A percentile compares a stretch with the other conserved stretches of the same genome.
phyloP scores from a whole-genome alignment of 2,329 filamentous ascomycete genomes.

The Cadophora sp. region DNA sequence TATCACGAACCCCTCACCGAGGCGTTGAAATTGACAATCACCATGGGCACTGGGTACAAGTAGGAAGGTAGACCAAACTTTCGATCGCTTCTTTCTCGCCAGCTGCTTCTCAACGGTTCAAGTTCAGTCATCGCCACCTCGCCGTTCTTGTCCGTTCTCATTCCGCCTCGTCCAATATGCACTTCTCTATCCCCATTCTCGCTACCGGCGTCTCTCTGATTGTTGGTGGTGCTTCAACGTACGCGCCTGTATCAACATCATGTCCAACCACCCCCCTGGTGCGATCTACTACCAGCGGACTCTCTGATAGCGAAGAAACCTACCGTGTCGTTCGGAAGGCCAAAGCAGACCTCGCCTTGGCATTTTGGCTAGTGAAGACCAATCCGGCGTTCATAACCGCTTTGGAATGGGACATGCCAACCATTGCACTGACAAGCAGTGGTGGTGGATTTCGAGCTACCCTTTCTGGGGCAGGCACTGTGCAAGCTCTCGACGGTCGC shows the following conservation, averaged over 20 bases:
- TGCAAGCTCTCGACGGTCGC: slow-evolving; percentile 39
- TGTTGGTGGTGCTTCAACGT: slow-evolving; percentile 6
- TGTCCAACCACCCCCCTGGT: slow-evolving; percentile 24
- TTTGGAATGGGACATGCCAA: slow-evolving; percentile 28
- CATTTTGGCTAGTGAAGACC: slow-evolving; percentile 21
- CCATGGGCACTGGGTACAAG: not conserved
- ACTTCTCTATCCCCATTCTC: not conserved
- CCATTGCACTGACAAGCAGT: slow-evolving; percentile 38
- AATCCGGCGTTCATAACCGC: slow-evolving; percentile 7
- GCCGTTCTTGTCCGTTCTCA: not conserved
- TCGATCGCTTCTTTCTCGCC: not conserved
- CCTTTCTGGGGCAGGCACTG: slow-evolving; percentile 42
- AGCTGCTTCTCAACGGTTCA: slow-evolving; percentile 6
- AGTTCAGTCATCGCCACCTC: not conserved
- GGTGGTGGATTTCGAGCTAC: slow-evolving; percentile 43
- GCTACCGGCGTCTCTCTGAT: slow-evolving; percentile 4
- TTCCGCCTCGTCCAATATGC: not conserved
- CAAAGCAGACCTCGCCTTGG: slow-evolving; percentile 23
- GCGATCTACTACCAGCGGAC: slow-evolving; percentile 15
- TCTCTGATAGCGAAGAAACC: slow-evolving; percentile 26
- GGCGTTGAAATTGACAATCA: not conserved
- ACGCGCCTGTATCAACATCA: slow-evolving; percentile 24
- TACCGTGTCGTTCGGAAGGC: slow-evolving; percentile 22
- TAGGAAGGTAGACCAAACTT: not conserved
- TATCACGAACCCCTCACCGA: not conserved